These are phyloP conservation scores for Crucihimalaya himalaica DNA, from an alignment of 345 rosid genomes.

Conservation along the genomic window DNA sequence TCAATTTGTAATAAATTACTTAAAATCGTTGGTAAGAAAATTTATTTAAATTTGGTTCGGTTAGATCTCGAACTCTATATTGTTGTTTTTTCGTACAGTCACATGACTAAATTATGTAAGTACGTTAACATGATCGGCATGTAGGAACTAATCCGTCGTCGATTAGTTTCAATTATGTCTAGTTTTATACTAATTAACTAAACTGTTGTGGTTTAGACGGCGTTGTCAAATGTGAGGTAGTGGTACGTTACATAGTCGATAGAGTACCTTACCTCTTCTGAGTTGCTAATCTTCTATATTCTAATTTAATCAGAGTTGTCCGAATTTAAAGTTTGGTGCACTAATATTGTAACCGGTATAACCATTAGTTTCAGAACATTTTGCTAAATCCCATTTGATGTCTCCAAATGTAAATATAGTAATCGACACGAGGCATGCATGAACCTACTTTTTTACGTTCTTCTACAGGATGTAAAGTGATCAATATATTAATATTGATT, in stretches of 20 bases:
- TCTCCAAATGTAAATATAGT: neutral
- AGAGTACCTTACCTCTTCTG: neutral
- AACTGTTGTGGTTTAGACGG: slow-evolving; percentile 6
- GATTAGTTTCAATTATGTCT: neutral
- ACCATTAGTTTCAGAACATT: slow-evolving; percentile 1
- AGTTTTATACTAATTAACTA: neutral
- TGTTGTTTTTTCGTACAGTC: neutral
- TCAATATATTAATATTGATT: neutral
- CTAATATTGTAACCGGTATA: neutral
- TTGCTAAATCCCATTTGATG: neutral
- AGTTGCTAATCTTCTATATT: slow-evolving; percentile 2
- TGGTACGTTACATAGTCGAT: slow-evolving; percentile 3
- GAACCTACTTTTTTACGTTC: neutral
- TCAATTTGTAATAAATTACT: neutral
- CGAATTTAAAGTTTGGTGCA: neutral
- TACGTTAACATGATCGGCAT: slow-evolving; percentile 10
- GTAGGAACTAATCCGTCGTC: neutral
- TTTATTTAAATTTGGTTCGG: neutral
- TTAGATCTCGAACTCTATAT: neutral
- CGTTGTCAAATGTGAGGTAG: slow-evolving; percentile 20
- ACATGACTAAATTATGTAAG: neutral
- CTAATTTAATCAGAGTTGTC: neutral
- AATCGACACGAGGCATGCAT: slow-evolving; percentile 24
- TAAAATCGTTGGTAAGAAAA: too few species aligned
- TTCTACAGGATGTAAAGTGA: neutral